Base-by-base conservation (phyloP, 441 rosid species). In the Brassica hybrid region DNA sequence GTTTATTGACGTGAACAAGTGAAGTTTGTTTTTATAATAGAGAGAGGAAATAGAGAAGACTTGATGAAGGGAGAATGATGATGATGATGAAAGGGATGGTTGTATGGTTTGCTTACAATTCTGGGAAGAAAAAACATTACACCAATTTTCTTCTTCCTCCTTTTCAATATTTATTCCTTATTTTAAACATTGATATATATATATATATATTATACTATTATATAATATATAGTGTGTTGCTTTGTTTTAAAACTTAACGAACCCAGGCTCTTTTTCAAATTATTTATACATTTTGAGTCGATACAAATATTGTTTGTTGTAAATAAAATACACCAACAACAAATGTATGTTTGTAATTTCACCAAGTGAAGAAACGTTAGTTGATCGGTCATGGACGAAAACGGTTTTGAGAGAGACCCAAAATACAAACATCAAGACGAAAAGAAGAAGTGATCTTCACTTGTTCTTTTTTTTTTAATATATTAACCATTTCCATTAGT, bases 41-140 rank as follows among this genome's bases (percentile, higher is more conserved):
- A 64, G 21, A 77, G 80, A 70, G 73, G 2, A 70, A 48, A 64
- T 70, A 62, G 82, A 80, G 91, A 81, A 81, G 86, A 85, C 90
- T 92, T 89, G 83, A 82, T 79, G 84, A 85, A 84, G 93, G 83
- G 94, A 88, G 79, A 87, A 87, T 83, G 84, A 80, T 88, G 91
- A 84, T 88, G 65, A 88, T 90, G 84, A 87, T 85, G 89, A 80
- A 82, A 89, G 71, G 56, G 90, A 86, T 85, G 83, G 88, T 79
- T 84, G 92, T 86, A 86, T 88, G 89, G 88, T 82, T 95, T 95
- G 99, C 98, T 93, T 95, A 90, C 87, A 91, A 87, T 79, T 88
- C 80, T 78, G 91, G 88, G 77, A 79, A 74, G 79, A 14, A 21
- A 68, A 52, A 52, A 16, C 68, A 45, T 61, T 76, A 25, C 62